Conservation (phyloP, 2,329 filamentous ascomycete species). For the Neopestalotiopsis sp. region DNA sequence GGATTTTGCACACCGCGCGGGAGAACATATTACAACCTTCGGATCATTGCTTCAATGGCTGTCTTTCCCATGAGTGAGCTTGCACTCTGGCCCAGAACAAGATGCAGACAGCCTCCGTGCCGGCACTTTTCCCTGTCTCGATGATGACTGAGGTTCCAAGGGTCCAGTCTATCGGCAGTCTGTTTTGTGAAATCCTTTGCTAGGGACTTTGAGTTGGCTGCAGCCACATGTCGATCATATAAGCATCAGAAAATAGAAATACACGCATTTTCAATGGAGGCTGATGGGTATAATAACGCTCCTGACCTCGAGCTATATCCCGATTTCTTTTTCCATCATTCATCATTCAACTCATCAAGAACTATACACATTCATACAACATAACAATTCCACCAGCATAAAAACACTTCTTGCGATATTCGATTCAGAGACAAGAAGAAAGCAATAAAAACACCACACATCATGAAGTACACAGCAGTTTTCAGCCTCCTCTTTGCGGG, state of each 20-base stretch:
- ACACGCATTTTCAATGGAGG: not conserved
- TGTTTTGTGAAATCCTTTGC: not conserved
- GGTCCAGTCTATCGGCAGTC: not conserved
- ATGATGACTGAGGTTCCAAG: slow-evolving; percentile 9
- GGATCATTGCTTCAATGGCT: not conserved
- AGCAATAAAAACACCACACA: not conserved
- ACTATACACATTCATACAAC: not conserved
- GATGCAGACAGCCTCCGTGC: not conserved
- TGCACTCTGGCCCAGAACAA: not conserved
- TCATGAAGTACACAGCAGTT: slow-evolving; percentile 15
- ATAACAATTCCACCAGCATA: not conserved
- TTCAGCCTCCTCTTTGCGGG: slow-evolving; percentile 4
- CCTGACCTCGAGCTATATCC: not conserved
- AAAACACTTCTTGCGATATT: not conserved
- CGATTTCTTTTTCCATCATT: not conserved
- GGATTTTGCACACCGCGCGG: not conserved
- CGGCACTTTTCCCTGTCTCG: not conserved
- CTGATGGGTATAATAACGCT: slow-evolving; percentile 6
- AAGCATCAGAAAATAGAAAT: not conserved
- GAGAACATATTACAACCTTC: not conserved
- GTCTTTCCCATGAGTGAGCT: not conserved
- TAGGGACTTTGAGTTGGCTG: not conserved
- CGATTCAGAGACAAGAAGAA: not conserved
- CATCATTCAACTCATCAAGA: slow-evolving; percentile 1
- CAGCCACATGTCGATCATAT: not conserved